A percentile compares a stretch with the other conserved stretches of the same genome.
These are phyloP conservation scores for Collybia nuda DNA, from an alignment of 768 basidiomycete species.

Conservation along the genomic window DNA sequence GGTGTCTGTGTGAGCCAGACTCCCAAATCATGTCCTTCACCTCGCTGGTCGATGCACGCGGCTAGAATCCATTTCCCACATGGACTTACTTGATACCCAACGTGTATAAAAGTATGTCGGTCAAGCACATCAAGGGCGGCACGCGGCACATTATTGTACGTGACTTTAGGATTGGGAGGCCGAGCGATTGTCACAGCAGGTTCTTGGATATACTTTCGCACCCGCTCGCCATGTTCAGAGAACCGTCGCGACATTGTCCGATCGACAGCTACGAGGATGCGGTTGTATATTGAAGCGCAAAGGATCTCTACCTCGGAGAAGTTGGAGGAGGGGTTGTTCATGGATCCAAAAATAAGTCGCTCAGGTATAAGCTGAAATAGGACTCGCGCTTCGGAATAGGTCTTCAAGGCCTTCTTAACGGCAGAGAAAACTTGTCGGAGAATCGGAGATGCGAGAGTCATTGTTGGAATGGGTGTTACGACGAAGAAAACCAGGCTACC, in stretches of 20 bases:
- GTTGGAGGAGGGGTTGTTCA: conserved; percentile 41
- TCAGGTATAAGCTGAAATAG: conserved; percentile 79
- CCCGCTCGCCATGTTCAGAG: conserved; percentile 35
- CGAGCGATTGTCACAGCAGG: conserved; percentile 67
- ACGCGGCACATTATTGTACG: conserved; percentile 33
- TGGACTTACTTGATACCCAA: conserved; percentile 66
- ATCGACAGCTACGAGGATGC: conserved; percentile 59
- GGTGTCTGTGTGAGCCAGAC: conserved; percentile 63
- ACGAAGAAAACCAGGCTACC: conserved; percentile 66
- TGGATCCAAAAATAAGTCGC: conserved; percentile 46
- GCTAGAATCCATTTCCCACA: conserved; percentile 79
- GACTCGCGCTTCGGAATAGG: conserved; percentile 47
- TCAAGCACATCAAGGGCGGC: conserved; percentile 45
- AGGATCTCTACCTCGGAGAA: conserved; percentile 48
- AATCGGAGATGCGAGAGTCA: conserved; percentile 62
- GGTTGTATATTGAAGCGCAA: conserved; percentile 69
- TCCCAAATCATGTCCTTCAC: conserved; percentile 69
- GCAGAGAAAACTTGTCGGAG: conserved; percentile 72
- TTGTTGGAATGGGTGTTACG: conserved; percentile 56
- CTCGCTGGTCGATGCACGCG: conserved; percentile 75
- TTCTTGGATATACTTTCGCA: conserved; percentile 57
- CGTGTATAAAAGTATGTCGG: conserved; percentile 61
- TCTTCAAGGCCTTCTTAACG: conserved; percentile 54
- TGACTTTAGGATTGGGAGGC: conserved; percentile 34
- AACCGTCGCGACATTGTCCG: conserved; percentile 59